Evolutionary conservation across 1,284 basidiomycete genomes (phyloP).

Genomic region (Moniliophthora roreri): DNA sequence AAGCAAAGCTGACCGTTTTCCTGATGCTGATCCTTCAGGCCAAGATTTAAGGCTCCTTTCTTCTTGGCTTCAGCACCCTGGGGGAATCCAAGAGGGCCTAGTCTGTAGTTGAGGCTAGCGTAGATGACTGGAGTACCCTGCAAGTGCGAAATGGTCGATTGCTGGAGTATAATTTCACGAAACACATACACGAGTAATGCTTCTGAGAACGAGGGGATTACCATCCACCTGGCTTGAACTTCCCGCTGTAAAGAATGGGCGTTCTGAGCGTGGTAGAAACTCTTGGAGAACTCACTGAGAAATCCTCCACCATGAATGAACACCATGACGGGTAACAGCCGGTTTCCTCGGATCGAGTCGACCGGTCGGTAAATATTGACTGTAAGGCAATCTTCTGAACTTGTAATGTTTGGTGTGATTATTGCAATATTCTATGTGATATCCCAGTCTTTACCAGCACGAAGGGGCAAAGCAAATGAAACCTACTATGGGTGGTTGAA

Average conservation of each 20-base stretch:
- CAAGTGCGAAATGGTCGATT: slow-evolving; percentile 10
- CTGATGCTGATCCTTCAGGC: slow-evolving; percentile 31
- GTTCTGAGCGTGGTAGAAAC: neutral
- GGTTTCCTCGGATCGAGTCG: neutral
- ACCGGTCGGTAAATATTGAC: neutral
- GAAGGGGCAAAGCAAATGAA: neutral
- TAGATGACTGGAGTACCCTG: too few species aligned
- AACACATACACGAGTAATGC: slow-evolving; percentile 11
- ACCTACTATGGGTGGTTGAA: neutral
- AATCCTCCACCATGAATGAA: neutral
- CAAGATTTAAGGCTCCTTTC: slow-evolving; percentile 26
- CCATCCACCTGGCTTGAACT: neutral
- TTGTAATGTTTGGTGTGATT: too few species aligned
- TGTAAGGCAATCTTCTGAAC: neutral
- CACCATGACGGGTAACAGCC: neutral
- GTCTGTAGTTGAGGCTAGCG: slow-evolving; percentile 17
- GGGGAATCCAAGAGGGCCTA: slow-evolving; percentile 19
- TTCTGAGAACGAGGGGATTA: neutral
- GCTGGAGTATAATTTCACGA: neutral
- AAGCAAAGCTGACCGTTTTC: too few species aligned
- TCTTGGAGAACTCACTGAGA: neutral
- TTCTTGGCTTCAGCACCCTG: slow-evolving; percentile 21
- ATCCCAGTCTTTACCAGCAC: neutral
- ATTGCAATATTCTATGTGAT: neutral
- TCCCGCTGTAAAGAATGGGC: neutral